Conservation (phyloP, 1,284 basidiomycete genomes). For the Earliella scabrosa region DNA sequence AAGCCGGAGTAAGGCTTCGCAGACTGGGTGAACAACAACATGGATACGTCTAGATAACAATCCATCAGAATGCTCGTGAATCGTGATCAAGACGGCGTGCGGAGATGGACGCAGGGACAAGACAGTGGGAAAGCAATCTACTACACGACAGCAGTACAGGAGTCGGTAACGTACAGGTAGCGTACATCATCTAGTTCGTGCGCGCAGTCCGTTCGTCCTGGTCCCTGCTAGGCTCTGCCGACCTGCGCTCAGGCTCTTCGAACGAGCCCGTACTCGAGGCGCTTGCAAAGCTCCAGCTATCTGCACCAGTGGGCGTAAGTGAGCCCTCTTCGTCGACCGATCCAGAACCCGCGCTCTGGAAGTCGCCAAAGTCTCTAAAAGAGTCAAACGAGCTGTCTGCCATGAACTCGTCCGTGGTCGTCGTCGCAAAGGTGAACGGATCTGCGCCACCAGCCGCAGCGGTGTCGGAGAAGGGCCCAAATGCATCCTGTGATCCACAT, state of each 20-base stretch:
- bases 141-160: constrained; percentile 1
- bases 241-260: constrained; percentile 27
- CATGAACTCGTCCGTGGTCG: constrained; percentile 55
- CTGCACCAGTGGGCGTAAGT: constrained; percentile 60
- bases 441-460: constrained; percentile 52
- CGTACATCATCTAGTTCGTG: constrained; percentile 19
- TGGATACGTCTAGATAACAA: constrained; percentile 12
- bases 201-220: constrained; percentile 35
- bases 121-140: constrained; percentile 10
- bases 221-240: constrained; percentile 20
- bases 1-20: constrained; percentile 15
- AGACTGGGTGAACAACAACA: background rate
- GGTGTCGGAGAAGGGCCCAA: constrained; percentile 76
- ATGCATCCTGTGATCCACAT: constrained; percentile 35
- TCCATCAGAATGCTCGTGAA: too few relatives aligned
- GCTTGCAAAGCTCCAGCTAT: constrained; percentile 68
- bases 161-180: constrained; percentile 11
- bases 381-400: constrained; percentile 63
- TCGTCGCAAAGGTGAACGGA: constrained; percentile 63
- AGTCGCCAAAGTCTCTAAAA: constrained; percentile 81
- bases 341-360: constrained; percentile 54
- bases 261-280: constrained; percentile 42
- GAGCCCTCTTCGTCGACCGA: constrained; percentile 49
- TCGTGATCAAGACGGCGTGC: background rate
- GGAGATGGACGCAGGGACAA: background rate